Evolutionary conservation across 2,329 filamentous ascomycete species (phyloP), one percentile per base, ranked within the genome.

Genomic region (Colletotrichum lupini): DNA sequence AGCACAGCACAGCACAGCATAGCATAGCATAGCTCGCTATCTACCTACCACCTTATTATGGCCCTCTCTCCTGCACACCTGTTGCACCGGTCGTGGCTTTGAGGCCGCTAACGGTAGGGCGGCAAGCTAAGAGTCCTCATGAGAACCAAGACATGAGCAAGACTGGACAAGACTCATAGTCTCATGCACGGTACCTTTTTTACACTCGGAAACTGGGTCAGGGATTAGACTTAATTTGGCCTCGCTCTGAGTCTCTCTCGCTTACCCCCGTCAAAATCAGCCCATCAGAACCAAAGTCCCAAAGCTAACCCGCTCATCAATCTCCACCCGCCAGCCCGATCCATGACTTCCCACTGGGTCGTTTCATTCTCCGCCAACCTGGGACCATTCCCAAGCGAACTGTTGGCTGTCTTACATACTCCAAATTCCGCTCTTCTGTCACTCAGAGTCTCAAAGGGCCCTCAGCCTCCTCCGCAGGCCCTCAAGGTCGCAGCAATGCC

Each of bases 121-220:
- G 46, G 37, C 57, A 60, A 22, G 57, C 22, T 24, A 37, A 42
- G 30, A 37, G 22, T 56, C 22, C 22, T 26, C 22, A 56, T 14
- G 26, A 28, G 56, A 14, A n/a, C 59, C 28, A 37, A 56, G 49
- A 65, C 62, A 28, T 22, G 42, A 35, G 24, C 22, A 35, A 63
- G 65, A 60, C 42, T 22, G 26, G 4, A 19, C 22, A 35, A 49
- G 65, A 60, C 53, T 56, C 16, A 49, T 26, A 52, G 59, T 35
- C 59, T 73, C 56, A 73, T 73, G 71, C 71, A 73, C 61, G 67
- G 71, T 73, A 73, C 71, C 65, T 72, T 65, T 69, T 57, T 56
- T 22, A 24, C 30, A 49, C 59, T 55, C 61, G 49, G 61, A 49
- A 28, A 49, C 37, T 49, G 42, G 22, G 59, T 42, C 32, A 37